Conservation (phyloP, 768 basidiomycete species). For the Astraeus odoratus region DNA sequence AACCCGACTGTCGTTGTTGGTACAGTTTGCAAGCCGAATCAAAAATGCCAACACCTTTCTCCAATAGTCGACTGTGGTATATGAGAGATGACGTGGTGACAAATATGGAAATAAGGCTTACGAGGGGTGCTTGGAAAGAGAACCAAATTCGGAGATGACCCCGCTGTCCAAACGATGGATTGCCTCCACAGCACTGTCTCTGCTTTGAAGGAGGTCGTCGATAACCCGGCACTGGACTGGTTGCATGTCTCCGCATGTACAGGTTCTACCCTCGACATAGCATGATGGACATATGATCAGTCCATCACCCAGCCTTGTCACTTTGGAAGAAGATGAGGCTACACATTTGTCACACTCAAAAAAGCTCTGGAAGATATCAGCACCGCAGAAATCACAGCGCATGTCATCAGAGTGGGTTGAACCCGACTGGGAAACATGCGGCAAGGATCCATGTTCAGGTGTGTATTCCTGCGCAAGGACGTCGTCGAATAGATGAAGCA, state of each 20-base stretch:
- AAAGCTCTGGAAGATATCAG: slow-evolving; percentile 77
- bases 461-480: slow-evolving; percentile 44
- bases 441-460: slow-evolving; percentile 18
- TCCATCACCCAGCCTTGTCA: slow-evolving; percentile 30
- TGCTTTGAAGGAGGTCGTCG: slow-evolving; percentile 34
- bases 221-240: slow-evolving; percentile 54
- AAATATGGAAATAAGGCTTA: background rate
- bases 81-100: slow-evolving; percentile 7
- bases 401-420: slow-evolving; percentile 24
- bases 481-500: slow-evolving; percentile 41
- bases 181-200: slow-evolving; percentile 32
- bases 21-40: slow-evolving; percentile 25
- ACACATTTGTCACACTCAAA: slow-evolving; percentile 60
- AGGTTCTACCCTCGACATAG: slow-evolving; percentile 74
- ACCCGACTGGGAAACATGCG: slow-evolving; percentile 23
- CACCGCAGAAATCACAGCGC: slow-evolving; percentile 73
- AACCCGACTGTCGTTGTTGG: slow-evolving; percentile 12
- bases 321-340: slow-evolving; percentile 8
- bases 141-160: slow-evolving; percentile 6
- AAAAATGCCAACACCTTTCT: slow-evolving; percentile 22
- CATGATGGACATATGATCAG: slow-evolving; percentile 62
- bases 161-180: slow-evolving; percentile 15
- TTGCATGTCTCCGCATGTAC: slow-evolving; percentile 53
- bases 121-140: slow-evolving; percentile 18
- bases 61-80: slow-evolving; percentile 19